A percentile compares a stretch with the other conserved stretches of the same genome.
phyloP scores from a whole-genome alignment of 257 asterid genomes.

The Jacaranda copaia region DNA sequence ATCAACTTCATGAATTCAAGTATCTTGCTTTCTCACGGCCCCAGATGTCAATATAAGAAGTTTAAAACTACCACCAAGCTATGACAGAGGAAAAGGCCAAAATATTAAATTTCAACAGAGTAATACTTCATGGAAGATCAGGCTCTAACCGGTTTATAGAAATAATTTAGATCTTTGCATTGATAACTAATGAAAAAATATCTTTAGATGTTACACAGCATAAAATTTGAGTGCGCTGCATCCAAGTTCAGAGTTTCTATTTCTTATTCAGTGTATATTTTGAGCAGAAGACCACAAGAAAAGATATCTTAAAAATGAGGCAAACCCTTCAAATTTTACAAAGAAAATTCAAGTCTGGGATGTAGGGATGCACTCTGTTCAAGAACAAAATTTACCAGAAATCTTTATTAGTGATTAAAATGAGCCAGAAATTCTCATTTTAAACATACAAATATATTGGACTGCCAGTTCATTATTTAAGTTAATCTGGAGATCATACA shows the following conservation, averaged over 20 bases:
- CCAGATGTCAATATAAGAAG: neutral
- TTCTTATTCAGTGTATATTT: no score
- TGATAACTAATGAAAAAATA: no score
- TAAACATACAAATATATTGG: neutral
- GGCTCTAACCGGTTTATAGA: no score
- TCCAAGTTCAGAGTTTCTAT: neutral
- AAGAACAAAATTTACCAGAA: neutral
- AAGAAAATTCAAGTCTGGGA: neutral
- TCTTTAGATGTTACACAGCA: neutral
- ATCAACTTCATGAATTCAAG: neutral
- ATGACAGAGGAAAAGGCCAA: neutral
- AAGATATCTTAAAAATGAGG: neutral
- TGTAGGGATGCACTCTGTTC: neutral
- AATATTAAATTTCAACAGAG: neutral
- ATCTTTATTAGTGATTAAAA: neutral
- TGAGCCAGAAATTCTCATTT: conserved; percentile 1
- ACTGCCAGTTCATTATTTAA: conserved; percentile 9
- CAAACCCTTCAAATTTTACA: neutral
- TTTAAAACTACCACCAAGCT: neutral
- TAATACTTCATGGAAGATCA: no score
- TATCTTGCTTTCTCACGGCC: no score
- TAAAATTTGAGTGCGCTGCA: neutral
- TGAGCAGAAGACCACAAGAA: neutral
- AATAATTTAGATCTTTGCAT: no score
- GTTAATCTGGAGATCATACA: neutral